Evolutionary conservation across 139 green algal species (phyloP), one percentile per base, ranked within the genome.

Genomic region (Chlamydomonas sp.): DNA sequence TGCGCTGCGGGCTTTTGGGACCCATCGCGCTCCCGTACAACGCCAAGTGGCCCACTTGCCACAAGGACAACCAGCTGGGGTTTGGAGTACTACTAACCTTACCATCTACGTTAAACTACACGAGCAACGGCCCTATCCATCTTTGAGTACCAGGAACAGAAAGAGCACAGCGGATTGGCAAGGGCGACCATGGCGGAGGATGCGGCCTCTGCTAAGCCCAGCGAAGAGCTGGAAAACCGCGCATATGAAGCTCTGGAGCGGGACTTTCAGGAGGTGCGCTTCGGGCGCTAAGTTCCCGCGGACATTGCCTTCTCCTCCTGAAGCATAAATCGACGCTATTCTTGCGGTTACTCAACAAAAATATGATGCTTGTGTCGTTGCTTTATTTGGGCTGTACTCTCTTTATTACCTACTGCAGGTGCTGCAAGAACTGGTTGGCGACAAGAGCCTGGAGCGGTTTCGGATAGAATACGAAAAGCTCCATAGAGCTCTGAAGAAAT

Each of bases 381-480:
- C 17, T 18, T 75, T 49, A 49, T 49, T 49, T 49, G 31, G 31
- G 31, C 31, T 49, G 31, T 18, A 49, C 69, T 16, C 12, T 6
- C 1, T 6, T 4, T 49, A 2, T 57, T 18, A 75, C 1, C 15
- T 57, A 14, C 14, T 77, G 61, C 90, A 98, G 96, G 96, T 99
- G 31, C 88, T 98, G 59, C 78, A 95, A 89, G 94, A 97, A 84
- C 93, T 98, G 14, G 88, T 94, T 3, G 91, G 93, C 4, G 97
- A 99, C 77, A 91, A 93, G 12, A 94, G 84, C 62, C 84, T 98
- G 4, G 95, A 98, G 78, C 87, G 92, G 0, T 98, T 98, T 84
- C 87, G 95, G 0, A 88, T 95, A 9, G 96, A 99, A 85, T 99
- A 98, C 89, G 96, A 99, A 66, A 98, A 98, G 90, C 91, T 99